phyloP scores from a whole-genome alignment of 805 yeast genomes.

The Osmozyma mogii region DNA sequence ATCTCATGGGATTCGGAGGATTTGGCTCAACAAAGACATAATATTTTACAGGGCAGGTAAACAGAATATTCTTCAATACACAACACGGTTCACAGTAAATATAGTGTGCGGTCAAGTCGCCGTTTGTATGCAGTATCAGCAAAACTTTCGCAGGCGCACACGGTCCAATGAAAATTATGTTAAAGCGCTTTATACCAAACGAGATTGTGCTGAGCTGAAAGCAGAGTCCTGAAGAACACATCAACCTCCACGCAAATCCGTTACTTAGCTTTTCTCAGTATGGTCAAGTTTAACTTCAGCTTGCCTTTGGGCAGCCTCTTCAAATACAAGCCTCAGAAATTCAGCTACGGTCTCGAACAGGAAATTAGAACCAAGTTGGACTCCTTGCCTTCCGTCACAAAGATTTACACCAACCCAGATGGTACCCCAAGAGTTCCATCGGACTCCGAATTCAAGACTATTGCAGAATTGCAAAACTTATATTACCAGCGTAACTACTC shows the following conservation, averaged over 20 bases:
- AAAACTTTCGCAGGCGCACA: constrained; percentile 1
- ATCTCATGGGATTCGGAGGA: constrained; percentile 53
- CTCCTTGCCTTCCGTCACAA: constrained; percentile 54
- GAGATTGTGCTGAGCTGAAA: constrained; percentile 1
- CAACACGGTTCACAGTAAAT: background rate
- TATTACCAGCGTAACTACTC: constrained; percentile 50
- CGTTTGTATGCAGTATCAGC: background rate
- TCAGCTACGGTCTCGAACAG: constrained; percentile 45
- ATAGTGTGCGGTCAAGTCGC: background rate
- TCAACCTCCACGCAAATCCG: constrained; percentile 3
- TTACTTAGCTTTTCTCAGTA: constrained; percentile 10
- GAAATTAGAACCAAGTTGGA: constrained; percentile 58
- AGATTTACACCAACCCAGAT: constrained; percentile 65
- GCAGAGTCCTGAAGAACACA: constrained; percentile 1
- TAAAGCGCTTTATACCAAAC: constrained; percentile 5
- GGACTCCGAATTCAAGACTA: constrained; percentile 63
- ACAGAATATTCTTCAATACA: no score
- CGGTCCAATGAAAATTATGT: constrained; percentile 7
- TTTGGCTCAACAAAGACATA: constrained; percentile 44
- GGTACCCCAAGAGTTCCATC: constrained; percentile 65
- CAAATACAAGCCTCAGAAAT: constrained; percentile 22
- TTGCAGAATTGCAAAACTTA: constrained; percentile 62
- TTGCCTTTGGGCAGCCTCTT: constrained; percentile 32
- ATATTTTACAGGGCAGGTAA: background rate
- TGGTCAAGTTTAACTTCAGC: constrained; percentile 35